Evolutionary conservation across 129 eudicot genomes (phyloP).

Genomic region (Scalesia atractyloides): DNA sequence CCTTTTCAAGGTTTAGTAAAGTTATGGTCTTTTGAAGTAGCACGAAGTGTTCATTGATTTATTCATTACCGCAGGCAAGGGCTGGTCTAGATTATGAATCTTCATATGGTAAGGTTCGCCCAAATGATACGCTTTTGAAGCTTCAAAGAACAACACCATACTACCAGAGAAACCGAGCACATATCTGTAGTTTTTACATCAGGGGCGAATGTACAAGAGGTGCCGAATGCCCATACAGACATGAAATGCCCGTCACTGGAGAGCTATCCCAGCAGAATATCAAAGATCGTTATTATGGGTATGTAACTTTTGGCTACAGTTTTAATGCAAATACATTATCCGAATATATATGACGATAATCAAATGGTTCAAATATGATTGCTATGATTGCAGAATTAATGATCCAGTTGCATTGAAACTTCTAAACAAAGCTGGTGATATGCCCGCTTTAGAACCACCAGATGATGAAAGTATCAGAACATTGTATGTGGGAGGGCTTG

Average conservation of each 20-base stretch:
- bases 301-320: slow-evolving; percentile 9
- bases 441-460: slow-evolving; percentile 68
- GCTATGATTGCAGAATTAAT: slow-evolving; percentile 48
- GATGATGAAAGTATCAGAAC: slow-evolving; percentile 76
- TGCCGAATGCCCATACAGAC: slow-evolving; percentile 72
- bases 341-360: neutral
- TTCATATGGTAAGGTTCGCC: slow-evolving; percentile 61
- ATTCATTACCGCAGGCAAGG: slow-evolving; percentile 46
- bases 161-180: slow-evolving; percentile 75
- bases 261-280: slow-evolving; percentile 66
- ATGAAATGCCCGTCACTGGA: slow-evolving; percentile 71
- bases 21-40: neutral
- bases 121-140: slow-evolving; percentile 75
- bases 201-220: slow-evolving; percentile 84
- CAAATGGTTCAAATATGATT: neutral
- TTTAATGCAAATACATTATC: neutral
- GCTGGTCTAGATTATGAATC: slow-evolving; percentile 81
- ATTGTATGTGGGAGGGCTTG: slow-evolving; percentile 71
- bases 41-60: neutral
- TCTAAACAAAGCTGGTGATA: slow-evolving; percentile 70
- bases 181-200: slow-evolving; percentile 64
- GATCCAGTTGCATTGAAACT: slow-evolving; percentile 78
- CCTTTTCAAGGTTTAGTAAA: neutral
- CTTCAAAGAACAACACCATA: slow-evolving; percentile 75
- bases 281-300: slow-evolving; percentile 77